A percentile compares a stretch with the other conserved stretches of the same genome.
These are phyloP conservation scores for Amanita fuliginea DNA, from an alignment of 768 basidiomycete species.

Conservation along the genomic window DNA sequence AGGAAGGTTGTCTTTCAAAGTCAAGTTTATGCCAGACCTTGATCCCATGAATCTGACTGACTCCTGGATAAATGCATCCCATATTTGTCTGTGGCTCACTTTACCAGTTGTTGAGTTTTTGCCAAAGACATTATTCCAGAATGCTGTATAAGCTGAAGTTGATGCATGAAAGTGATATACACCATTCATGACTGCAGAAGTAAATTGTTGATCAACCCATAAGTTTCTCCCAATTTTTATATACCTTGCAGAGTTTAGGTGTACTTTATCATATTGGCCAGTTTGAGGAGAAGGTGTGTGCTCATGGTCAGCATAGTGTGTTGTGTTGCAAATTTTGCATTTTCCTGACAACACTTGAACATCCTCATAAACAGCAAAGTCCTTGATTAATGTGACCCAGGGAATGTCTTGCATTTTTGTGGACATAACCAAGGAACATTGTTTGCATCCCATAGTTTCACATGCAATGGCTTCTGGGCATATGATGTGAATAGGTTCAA, in stretches of 20 bases:
- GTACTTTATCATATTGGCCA: neutral
- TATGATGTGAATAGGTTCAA: neutral
- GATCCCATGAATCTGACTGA: conserved; percentile 10
- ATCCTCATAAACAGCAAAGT: neutral
- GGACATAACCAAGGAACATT: neutral
- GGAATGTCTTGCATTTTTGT: neutral
- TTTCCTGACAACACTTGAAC: neutral
- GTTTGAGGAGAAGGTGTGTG: neutral
- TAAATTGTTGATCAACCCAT: no score
- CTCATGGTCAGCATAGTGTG: neutral
- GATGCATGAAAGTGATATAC: no score
- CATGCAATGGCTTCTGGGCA: neutral
- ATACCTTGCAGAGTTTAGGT: neutral
- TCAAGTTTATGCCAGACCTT: conserved; percentile 1
- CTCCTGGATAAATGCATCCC: conserved; percentile 13
- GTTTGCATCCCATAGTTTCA: neutral
- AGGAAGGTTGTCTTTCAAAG: conserved; percentile 3
- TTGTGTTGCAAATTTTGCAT: neutral
- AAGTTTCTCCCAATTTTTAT: neutral
- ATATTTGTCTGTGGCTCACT: no score
- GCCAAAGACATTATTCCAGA: no score
- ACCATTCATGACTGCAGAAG: no score
- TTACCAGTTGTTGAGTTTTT: neutral
- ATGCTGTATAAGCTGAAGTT: no score
- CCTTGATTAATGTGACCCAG: neutral